Evolutionary conservation across 2,329 filamentous ascomycete genomes (phyloP), one percentile per base, ranked within the genome.

Genomic region (Hypoxylon sp.): DNA sequence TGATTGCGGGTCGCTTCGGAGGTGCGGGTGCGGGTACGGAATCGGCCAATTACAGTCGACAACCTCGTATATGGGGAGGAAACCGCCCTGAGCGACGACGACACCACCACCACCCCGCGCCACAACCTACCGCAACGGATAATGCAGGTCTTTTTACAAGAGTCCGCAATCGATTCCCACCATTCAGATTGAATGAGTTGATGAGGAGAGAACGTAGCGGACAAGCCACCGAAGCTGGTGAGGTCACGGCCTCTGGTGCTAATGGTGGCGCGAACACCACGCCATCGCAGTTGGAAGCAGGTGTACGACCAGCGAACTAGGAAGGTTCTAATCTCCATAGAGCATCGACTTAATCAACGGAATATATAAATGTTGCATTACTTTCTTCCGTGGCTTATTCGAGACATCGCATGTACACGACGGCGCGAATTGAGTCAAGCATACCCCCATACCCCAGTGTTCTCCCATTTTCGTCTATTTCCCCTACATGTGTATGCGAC

Each of bases 201-300:
- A 68, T 76, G 72, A 69, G 73, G 35, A 71, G 75, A 65, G 74
- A 74, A 33, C 76, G 73, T 46, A 74, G 74, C 44, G 72, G 49
- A 25, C 66, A 74, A 46, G 59, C 69, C 40, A 30, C 58, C 1
- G 65, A 66, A 25, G 46, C 71, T 1, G 35, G 61, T 6, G 71
- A 72, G 13, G 69, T 69, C 20, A 69, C 71, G 11, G 73, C 73
- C 13, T 76, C 76, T 8, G 76, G 74, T 22, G 71, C 77, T 10
- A 77, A 76, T 54, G 71, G 70, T 35, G 63, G 51, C 30, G 56
- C 58, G 20, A 55, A 63, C 67, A 65, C 76, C 1, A 69, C 84
- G 10, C 84, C 84, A 5, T 83, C 82, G 56, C 83, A 85, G 70
- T 78, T 86, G 10, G 84, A 86, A 75, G 80, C 84, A 25, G 84